Base-by-base conservation (phyloP, 305 asterid genomes). In the Fraxinus platypoda region DNA sequence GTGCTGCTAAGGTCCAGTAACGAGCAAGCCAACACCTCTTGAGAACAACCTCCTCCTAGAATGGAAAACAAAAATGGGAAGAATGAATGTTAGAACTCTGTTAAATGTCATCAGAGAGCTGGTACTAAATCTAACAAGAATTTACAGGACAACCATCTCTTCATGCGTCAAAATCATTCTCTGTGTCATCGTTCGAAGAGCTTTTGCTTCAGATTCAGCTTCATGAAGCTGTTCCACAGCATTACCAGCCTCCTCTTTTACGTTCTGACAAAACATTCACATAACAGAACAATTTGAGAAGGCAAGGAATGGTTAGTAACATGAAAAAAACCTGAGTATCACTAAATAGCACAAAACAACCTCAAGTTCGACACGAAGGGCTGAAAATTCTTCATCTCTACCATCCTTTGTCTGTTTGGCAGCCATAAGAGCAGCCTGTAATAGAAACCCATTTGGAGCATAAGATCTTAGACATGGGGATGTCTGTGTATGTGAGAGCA, bases 1-100 rank as follows among this genome's bases (percentile, higher is more conserved):
- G 93, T 88, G 94, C 87, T 88, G 98, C 99, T 83, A 97, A 90
- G 84, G 95, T 89, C 99, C 99, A 97, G 78, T 97, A 97, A 78
- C 99, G 98, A 88, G 99, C 94, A 85, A 97, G 98, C 99, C 99
- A 97, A 82, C 99, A 97, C 90, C 98, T 93, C 94, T 97, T 97
- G 82, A 97, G 74, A 84, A 94, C 99, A 79, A 97, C 98, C 89
- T 95, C 99, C 92, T 97, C 99, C 99, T 97, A 82, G 23, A 88
- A 78, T 26, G 54, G 41, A 28, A 75, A 77, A 71, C 23, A 52
- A 80, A 75, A 86, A 81, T 43, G 26, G 46, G 76, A 78, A 83
- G 76, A 43, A 80, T n/a, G 79, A 25, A 35, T 59, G 71, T 81
- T 72, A 84, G 77, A 84, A 38, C 78, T 75, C 78, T 25, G 71